Evolutionary conservation across 2,329 filamentous ascomycete genomes (phyloP), one percentile per base, ranked within the genome.

Genomic region (Neonectria ditissima): DNA sequence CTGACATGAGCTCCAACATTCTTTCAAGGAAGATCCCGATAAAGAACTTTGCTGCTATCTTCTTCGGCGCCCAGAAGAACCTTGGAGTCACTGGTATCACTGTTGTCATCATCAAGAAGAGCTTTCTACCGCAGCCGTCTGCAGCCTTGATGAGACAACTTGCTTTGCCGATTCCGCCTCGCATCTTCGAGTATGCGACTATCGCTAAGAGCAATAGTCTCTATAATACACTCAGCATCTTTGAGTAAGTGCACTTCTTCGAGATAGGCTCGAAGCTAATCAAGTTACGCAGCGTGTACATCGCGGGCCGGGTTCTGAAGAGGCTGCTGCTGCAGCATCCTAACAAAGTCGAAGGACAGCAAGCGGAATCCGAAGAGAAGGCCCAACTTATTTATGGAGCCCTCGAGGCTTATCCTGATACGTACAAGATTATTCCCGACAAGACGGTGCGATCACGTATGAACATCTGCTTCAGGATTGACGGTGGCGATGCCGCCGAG

Each of bases 41-140:
- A 51, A 84, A 83, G 70, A 94, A 96, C 75, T 97, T 91, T 80
- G 91, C 90, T 1, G 83, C 91, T 69, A 91, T 98, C 76, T 97
- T 97, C 81, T 97, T 94, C 66, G 94, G 94, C 51, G 94, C 94
- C 0, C 95, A 97, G 77, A 97, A 98, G 87, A 98, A 98, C 80
- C 86, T 97, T 11, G 95, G 94, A 28, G 88, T 87, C 3, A 90
- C 95, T 1, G 95, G 95, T 63, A 87, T 98, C 64, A 96, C 95
- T 6, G 92, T 97, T 26, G 91, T 92, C 11, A 90, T 98, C 51
- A 84, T 98, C 74, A 91, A 91, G 76, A 97, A 97, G 82, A 88
- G 82, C 67, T 83, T 98, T 28, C 85, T 98, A 2, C 87, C 92
- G 11, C 89, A 92, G 70, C 91, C 93, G 3, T 83, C 89, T 8